Conservation (phyloP, 2,329 filamentous ascomycete species). For the Aspergillus tubingensis region DNA sequence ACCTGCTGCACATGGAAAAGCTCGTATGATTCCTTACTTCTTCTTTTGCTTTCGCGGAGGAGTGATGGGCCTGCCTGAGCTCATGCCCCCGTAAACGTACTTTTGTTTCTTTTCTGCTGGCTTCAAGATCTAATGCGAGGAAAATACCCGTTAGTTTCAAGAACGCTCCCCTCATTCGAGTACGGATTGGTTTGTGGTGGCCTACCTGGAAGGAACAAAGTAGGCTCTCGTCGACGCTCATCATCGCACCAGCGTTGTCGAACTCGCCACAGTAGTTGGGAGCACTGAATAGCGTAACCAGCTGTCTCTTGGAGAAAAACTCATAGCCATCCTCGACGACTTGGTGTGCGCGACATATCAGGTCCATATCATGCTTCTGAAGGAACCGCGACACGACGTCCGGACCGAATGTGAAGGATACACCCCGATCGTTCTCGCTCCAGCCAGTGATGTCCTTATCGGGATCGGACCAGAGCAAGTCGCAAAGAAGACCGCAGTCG, state of each 20-base stretch:
- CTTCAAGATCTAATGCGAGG: slow-evolving; percentile 77
- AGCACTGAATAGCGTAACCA: slow-evolving; percentile 96
- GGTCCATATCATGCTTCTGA: slow-evolving; percentile 99
- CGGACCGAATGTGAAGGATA: slow-evolving; percentile 97
- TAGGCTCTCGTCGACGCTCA: slow-evolving; percentile 98
- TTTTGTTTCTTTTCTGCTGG: slow-evolving; percentile 99
- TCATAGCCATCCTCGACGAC: slow-evolving; percentile 99
- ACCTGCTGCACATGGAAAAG: slow-evolving; percentile 77
- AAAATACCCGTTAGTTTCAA: slow-evolving; percentile 19
- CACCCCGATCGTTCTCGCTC: slow-evolving; percentile 98
- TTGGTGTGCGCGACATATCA: slow-evolving; percentile 98
- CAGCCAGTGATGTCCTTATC: slow-evolving; percentile 99
- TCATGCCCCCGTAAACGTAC: slow-evolving; percentile 81
- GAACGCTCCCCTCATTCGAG: neutral
- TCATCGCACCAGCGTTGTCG: slow-evolving; percentile 99
- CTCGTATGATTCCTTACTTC: slow-evolving; percentile 72
- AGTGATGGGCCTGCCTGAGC: slow-evolving; percentile 69
- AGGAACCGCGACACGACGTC: slow-evolving; percentile 97
- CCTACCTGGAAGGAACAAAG: slow-evolving; percentile 97
- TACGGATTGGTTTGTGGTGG: slow-evolving; percentile 2
- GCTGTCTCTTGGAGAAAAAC: slow-evolving; percentile 97
- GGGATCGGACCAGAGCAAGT: slow-evolving; percentile 97
- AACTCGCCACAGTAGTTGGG: slow-evolving; percentile 99
- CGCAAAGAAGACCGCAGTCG: slow-evolving; percentile 94
- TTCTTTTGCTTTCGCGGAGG: slow-evolving; percentile 71